Evolutionary conservation across 2,329 filamentous ascomycete genomes (phyloP).

Genomic region (Penicillium sp.): DNA sequence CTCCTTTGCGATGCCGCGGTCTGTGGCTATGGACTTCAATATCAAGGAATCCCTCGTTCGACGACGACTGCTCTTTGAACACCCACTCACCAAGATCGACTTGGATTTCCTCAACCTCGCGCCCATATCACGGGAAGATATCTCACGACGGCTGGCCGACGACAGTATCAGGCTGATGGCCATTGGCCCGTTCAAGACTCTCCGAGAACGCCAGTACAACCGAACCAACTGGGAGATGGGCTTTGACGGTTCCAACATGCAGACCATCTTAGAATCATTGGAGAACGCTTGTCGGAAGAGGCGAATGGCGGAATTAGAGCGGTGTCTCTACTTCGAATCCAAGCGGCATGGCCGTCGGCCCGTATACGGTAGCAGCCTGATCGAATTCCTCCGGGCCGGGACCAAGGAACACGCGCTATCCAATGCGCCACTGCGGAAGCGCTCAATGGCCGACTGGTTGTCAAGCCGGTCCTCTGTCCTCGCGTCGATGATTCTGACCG

Average conservation of each 20-base stretch:
- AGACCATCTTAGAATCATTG: constrained; percentile 68
- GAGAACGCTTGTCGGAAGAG: constrained; percentile 68
- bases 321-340: constrained; percentile 75
- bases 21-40: constrained; percentile 71
- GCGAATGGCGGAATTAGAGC: constrained; percentile 74
- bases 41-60: constrained; percentile 69
- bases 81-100: constrained; percentile 63
- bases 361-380: constrained; percentile 75
- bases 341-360: constrained; percentile 76
- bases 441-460: constrained; percentile 69
- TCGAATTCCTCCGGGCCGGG: constrained; percentile 69
- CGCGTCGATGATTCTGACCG: constrained; percentile 64
- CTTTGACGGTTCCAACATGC: constrained; percentile 64
- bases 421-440: constrained; percentile 59
- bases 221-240: constrained; percentile 53
- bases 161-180: constrained; percentile 66
- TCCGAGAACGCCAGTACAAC: constrained; percentile 67
- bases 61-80: constrained; percentile 59
- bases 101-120: constrained; percentile 76
- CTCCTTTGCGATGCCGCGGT: constrained; percentile 85
- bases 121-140: constrained; percentile 65
- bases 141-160: constrained; percentile 53
- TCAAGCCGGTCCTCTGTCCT: constrained; percentile 60
- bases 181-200: constrained; percentile 64
- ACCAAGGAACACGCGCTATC: constrained; percentile 58